Base-by-base conservation (phyloP, 2,329 filamentous ascomycete species). In the Daldinia sp. region DNA sequence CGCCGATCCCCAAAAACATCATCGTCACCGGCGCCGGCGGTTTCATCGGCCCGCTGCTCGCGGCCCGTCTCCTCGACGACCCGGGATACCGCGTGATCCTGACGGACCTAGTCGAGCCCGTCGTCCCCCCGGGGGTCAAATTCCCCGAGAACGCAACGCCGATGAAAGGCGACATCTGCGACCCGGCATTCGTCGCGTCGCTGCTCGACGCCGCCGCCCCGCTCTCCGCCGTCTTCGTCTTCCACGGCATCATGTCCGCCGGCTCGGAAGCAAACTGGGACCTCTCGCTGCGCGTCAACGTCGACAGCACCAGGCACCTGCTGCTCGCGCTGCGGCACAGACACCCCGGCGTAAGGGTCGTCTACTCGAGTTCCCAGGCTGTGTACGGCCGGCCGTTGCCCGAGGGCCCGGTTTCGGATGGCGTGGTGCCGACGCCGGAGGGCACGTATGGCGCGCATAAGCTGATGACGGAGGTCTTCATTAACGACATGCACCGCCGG, bases 171-270 rank as follows among this genome's bases (percentile, higher is more conserved):
- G 86, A 89, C 71, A 77, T 82, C 61, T 74, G 76, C 55, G 72
- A 76, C 48, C 62, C 71, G 0, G 55, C 62, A 63, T 78, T 78
- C 65, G 63, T 80, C 8, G 41, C 68, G 37, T 35, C 64, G 11
- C 79, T 88, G 1, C 78, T 85, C 11, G 72, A 73, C 0, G 77
- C 78, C 3, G 77, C 78, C 3, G 79, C 81, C 23, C 80, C 82
- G 1, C 76, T 86, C 3, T 78, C 82, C 61, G 82, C 83, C 47
- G 79, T 84, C 60, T 89, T 87, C 76, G 79, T 87, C 69, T 85
- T 90, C 73, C 87, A 90, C 74, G 87, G 87, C 64, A 87, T 89
- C 78, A 89, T 90, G 87, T 89, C 86, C 0, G 83, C 83, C 10
- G 86, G 85, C 4, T 84, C 85, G 13, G 87, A 89, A 75, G 83